A percentile compares a stretch with the other conserved stretches of the same genome.
Evolutionary conservation across 176 grass and related monocot genomes (phyloP).

Genomic region (Oropetium thomaeum): DNA sequence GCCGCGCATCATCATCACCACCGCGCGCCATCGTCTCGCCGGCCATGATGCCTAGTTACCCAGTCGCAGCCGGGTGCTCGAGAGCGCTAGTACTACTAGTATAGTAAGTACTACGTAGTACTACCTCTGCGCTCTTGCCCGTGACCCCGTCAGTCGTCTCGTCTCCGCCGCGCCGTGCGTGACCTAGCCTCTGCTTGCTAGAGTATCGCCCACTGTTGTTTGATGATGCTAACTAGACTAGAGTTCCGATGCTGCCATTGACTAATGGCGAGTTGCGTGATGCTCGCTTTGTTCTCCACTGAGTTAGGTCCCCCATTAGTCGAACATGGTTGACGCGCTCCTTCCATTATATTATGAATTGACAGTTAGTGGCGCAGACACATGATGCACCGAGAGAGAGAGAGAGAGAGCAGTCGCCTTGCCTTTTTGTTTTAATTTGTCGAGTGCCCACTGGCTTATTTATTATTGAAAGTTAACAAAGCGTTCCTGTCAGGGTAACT

Average conservation of each 20-base stretch:
- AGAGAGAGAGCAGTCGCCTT: not conserved
- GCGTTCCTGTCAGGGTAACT: too few species aligned
- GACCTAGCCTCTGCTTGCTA: not conserved
- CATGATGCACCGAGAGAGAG: not conserved
- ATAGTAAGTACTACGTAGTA: too few species aligned
- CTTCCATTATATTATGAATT: not conserved
- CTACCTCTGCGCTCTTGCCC: not conserved
- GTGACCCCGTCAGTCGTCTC: constrained; percentile 4
- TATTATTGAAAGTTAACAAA: too few species aligned
- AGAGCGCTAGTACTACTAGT: not conserved
- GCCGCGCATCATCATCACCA: constrained; percentile 33
- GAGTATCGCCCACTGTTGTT: not conserved
- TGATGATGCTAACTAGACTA: not conserved
- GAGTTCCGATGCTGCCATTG: not conserved
- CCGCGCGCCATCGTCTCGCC: not conserved
- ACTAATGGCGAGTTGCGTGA: not conserved
- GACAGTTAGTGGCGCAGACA: not conserved
- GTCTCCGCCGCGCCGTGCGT: not conserved
- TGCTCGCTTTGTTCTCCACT: constrained; percentile 8
- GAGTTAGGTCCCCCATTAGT: not conserved
- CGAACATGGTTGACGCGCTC: not conserved
- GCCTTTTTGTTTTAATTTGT: too few species aligned
- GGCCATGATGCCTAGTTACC: constrained; percentile 19
- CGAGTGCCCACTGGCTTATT: too few species aligned
- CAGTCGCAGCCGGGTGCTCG: not conserved